phyloP scores from a whole-genome alignment of 352 stramenopile genomes.

The Phytophthora agathidicida region DNA sequence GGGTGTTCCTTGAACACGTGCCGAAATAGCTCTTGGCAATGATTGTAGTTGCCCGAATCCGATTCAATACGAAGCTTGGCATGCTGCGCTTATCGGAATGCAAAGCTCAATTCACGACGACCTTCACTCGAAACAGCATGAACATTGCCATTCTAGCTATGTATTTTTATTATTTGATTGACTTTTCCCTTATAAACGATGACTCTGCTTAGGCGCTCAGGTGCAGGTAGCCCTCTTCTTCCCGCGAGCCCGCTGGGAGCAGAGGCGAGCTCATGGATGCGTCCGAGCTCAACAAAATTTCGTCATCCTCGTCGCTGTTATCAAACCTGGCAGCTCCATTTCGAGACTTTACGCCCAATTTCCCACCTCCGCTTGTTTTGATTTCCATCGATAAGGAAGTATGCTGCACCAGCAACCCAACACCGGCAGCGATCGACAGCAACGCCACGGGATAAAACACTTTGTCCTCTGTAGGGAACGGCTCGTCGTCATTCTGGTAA shows the following conservation, averaged over 20 bases:
- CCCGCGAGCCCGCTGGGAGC: conserved; percentile 44
- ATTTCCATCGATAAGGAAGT: conserved; percentile 28
- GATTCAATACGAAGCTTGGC: too few species aligned
- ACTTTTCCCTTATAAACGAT: conserved; percentile 16
- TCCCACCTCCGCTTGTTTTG: conserved; percentile 3
- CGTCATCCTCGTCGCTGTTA: conserved; percentile 51
- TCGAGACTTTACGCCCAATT: conserved; percentile 22
- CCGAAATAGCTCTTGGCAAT: too few species aligned
- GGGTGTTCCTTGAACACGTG: too few species aligned
- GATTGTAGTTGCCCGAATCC: too few species aligned
- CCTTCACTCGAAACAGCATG: too few species aligned
- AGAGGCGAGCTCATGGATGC: conserved; percentile 71
- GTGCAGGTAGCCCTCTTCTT: conserved; percentile 64
- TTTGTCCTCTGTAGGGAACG: conserved; percentile 57
- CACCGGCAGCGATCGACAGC: conserved; percentile 67
- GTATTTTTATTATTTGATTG: conserved; percentile 28
- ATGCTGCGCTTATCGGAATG: too few species aligned
- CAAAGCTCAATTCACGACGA: too few species aligned
- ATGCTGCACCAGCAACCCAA: conserved; percentile 79
- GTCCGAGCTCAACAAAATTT: conserved; percentile 64
- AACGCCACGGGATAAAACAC: conserved; percentile 80
- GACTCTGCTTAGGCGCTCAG: conserved; percentile 29
- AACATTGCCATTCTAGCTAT: too few species aligned
- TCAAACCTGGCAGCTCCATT: conserved; percentile 27
- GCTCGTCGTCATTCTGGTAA: conserved; percentile 75